Percentiles rank a stretch among this genome's conserved stretches.
Evolutionary conservation across 176 grass and related monocot species (phyloP).

Genomic region (Oryza meyeriana): DNA sequence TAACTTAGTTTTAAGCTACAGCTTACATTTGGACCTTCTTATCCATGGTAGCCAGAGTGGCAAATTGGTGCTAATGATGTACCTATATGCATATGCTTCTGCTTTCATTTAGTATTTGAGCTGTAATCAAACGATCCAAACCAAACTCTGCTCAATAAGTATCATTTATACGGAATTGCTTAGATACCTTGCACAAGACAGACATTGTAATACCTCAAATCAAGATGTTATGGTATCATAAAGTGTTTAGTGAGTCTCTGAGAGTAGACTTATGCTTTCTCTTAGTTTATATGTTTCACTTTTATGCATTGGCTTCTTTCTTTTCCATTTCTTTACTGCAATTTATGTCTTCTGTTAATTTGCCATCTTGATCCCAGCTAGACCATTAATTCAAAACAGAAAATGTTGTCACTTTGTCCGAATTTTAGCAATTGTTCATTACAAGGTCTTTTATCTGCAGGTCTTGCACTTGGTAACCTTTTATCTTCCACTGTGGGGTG

Average conservation of each 20-base stretch:
- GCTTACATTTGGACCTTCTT: not conserved
- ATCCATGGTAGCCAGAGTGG: not conserved
- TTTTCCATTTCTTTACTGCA: not conserved
- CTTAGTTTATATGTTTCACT: not conserved
- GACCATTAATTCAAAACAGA: not conserved
- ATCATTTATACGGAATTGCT: not conserved
- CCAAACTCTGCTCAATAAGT: not conserved
- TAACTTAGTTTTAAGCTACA: conserved; percentile 11
- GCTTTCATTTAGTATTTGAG: conserved; percentile 7
- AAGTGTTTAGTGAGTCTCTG: not conserved
- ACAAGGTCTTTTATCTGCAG: conserved; percentile 45
- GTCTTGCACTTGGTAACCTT: conserved; percentile 83
- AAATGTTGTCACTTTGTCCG: not conserved
- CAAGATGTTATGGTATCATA: not conserved
- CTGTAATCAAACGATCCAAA: not conserved
- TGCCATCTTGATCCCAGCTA: not conserved
- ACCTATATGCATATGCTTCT: not conserved
- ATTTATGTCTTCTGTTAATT: not conserved
- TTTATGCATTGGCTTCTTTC: not conserved
- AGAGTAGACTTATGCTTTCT: not conserved
- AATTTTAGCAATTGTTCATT: conserved; percentile 3
- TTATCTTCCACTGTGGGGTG: conserved; percentile 92
- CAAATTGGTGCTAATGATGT: not conserved
- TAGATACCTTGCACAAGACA: not conserved
- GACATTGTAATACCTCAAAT: not conserved